Conservation (phyloP, 305 asterid species). For the Coffea humblotiana region DNA sequence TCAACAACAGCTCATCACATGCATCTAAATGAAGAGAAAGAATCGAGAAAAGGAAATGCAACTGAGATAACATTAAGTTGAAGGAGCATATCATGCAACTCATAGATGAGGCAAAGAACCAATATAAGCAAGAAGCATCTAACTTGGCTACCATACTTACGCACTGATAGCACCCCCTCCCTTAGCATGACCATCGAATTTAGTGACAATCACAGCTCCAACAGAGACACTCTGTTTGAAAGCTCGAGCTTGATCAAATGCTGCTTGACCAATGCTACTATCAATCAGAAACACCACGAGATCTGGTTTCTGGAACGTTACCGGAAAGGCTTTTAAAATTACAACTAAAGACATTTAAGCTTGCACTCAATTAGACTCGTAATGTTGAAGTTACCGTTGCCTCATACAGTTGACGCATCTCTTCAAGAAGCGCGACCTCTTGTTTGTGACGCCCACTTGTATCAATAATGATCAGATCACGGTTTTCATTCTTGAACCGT, state of each 20-base stretch:
- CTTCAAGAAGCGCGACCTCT: conserved; percentile 93
- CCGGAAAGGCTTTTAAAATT: too few species aligned
- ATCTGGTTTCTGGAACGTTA: conserved; percentile 75
- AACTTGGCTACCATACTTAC: conserved; percentile 49
- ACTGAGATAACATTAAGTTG: too few species aligned
- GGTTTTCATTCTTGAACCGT: conserved; percentile 74
- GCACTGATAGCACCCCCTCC: conserved; percentile 99
- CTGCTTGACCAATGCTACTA: conserved; percentile 97
- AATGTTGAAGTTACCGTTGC: conserved; percentile 66
- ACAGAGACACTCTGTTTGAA: conserved; percentile 93
- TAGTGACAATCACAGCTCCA: conserved; percentile 93
- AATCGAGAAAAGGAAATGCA: too few species aligned
- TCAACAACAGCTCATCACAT: too few species aligned
- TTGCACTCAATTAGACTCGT: too few species aligned
- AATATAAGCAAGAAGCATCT: too few species aligned
- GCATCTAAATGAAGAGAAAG: too few species aligned
- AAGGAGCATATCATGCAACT: neutral
- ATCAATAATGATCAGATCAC: conserved; percentile 93
- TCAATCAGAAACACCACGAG: conserved; percentile 95
- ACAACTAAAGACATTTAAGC: conserved; percentile 20
- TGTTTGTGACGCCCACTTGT: conserved; percentile 99
- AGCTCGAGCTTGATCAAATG: conserved; percentile 99
- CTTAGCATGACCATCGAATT: conserved; percentile 99
- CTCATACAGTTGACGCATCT: conserved; percentile 97
- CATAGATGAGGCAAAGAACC: neutral